Evolutionary conservation across 768 basidiomycete genomes (phyloP).

Genomic region (Mycena indigotica): DNA sequence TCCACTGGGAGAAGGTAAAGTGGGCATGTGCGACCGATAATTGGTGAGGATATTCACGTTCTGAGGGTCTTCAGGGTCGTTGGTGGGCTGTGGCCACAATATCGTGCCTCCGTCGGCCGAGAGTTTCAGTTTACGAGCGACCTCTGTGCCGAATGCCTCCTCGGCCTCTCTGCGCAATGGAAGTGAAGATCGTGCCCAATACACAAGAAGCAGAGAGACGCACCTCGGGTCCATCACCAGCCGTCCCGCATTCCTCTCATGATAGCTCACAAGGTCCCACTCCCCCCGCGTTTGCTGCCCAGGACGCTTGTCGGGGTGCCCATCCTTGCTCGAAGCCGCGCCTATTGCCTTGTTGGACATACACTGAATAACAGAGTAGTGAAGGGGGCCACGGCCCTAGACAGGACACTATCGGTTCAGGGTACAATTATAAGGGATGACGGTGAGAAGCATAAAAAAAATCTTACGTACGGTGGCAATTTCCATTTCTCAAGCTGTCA

Average conservation of each 20-base stretch:
- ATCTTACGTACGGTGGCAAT: too few species aligned
- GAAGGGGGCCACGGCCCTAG: too few species aligned
- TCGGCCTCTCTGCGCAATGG: conserved; percentile 52
- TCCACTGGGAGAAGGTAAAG: conserved; percentile 42
- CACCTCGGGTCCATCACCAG: conserved; percentile 23
- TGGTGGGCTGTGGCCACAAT: conserved; percentile 71
- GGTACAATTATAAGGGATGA: too few species aligned
- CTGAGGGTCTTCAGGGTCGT: conserved; percentile 65
- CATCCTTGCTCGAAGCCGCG: too few species aligned
- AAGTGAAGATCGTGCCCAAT: neutral
- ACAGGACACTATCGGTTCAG: too few species aligned
- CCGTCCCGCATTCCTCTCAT: conserved; percentile 23
- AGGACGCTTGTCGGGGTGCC: too few species aligned
- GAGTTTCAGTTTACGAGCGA: conserved; percentile 60
- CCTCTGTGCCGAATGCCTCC: conserved; percentile 58
- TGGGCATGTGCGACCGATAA: neutral
- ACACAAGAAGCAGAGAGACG: neutral
- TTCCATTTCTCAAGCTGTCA: too few species aligned
- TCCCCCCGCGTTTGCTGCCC: neutral
- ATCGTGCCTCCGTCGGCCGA: conserved; percentile 58
- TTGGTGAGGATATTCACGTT: conserved; percentile 40
- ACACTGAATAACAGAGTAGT: too few species aligned
- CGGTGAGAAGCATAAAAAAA: too few species aligned
- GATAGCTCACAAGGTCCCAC: conserved; percentile 17
- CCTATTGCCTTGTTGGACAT: too few species aligned